phyloP scores from a whole-genome alignment of 345 rosid genomes.

The Triadica sebifera region DNA sequence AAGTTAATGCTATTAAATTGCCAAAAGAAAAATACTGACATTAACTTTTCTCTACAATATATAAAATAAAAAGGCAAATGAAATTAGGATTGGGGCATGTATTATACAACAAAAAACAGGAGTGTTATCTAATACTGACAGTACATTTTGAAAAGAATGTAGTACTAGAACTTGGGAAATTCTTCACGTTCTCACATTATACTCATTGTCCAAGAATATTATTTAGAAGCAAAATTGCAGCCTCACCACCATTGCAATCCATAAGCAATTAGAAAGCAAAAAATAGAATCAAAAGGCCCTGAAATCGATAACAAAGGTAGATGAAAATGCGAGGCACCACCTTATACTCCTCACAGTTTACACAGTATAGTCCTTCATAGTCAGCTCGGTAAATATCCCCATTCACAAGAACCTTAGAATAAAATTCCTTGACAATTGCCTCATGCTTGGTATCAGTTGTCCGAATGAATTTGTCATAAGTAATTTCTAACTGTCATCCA shows the following conservation, averaged over 20 bases:
- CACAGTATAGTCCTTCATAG: slow-evolving; percentile 90
- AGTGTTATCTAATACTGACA: not conserved
- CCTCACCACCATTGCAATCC: not conserved
- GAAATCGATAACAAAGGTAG: not conserved
- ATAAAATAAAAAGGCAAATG: not conserved
- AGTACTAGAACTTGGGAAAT: not conserved
- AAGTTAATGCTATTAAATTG: not conserved
- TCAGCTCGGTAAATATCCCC: slow-evolving; percentile 89
- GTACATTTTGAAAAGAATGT: not conserved
- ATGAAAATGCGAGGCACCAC: slow-evolving; percentile 31
- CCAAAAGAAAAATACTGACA: not conserved
- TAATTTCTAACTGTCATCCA: slow-evolving; percentile 61
- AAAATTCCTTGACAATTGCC: slow-evolving; percentile 81
- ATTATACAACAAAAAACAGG: not conserved
- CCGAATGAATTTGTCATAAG: slow-evolving; percentile 79
- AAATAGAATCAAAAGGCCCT: not conserved
- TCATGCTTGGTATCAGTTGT: slow-evolving; percentile 92
- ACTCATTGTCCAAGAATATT: not conserved
- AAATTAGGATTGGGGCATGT: not conserved
- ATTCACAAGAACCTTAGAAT: slow-evolving; percentile 70
- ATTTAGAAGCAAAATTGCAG: not conserved
- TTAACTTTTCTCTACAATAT: not conserved
- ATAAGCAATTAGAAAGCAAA: not conserved
- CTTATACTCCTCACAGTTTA: slow-evolving; percentile 97
- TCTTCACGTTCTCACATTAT: not conserved